Base-by-base conservation (phyloP, 148 eudicot genomes). In the Camellia granthamiana region DNA sequence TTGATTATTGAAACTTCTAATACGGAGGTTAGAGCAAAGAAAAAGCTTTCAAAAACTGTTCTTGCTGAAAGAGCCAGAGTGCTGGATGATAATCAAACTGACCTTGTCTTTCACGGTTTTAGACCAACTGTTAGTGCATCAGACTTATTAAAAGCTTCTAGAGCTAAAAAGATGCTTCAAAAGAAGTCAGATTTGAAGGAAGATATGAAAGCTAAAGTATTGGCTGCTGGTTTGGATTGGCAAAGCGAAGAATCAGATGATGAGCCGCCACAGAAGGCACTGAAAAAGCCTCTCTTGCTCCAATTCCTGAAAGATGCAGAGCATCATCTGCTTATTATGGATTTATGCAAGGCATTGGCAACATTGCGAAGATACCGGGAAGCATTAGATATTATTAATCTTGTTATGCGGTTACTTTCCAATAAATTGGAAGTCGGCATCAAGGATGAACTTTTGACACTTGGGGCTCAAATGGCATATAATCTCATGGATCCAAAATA, bases 171-270 rank as follows among this genome's bases (percentile, higher is more conserved):
- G 81, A 19, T 69, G 66, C 84, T 84, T 68, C 78, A 84, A 77
- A 83, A 84, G 83, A 83, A 67, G 54, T 84, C 82, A 71, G 72
- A 52, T 43, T 68, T 69, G 44, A 88, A 84, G 76, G 88, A 88
- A 86, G 86, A 86, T 74, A 86, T 66, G 82, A 84, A 85, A 70
- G 70, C 83, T 78, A 84, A 87, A 80, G 89, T 86, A 67, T 74
- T 83, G 80, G 91, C 88, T 72, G 87, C 84, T 69, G 89, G 91
- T 72, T 78, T 76, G 79, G 89, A 88, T 55, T 88, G 89, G 89
- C 86, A 81, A 75, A 86, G 91, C 84, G 91, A 88, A 69, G 88
- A 81, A 59, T 83, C 89, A 72, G 89, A 85, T 63, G 87, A 81
- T 42, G 91, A 84, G 61, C 23, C 69, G 67, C 87, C 81, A 85